Base-by-base conservation (phyloP, 116 monocot species). In the Dioscorea cayenensis region DNA sequence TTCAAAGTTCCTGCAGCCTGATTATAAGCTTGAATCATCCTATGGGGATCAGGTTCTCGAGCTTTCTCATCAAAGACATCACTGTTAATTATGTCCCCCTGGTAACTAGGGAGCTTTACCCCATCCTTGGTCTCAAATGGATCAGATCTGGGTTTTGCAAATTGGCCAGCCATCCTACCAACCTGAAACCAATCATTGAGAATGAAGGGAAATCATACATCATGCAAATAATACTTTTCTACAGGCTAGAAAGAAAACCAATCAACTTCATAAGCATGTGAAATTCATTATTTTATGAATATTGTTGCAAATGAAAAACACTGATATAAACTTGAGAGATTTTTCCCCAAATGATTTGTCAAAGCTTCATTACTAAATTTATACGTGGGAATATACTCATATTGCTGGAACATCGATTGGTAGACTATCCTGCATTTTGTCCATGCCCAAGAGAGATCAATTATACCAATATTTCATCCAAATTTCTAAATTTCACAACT, bases 81-180 rank as follows among this genome's bases (percentile, higher is more conserved):
- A 52, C 67, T 66, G 51, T 92, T 92, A 19, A 92, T 88, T 36
- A 78, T 92, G 72, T 92, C 92, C 18, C 92, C 92, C 67, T 79
- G 78, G 65, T 92, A 90, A 50, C 70, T 71, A 59, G 91, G 91
- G 49, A 92, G 88, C 36, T 49, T 83, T 38, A 92, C 70, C 20
- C 85, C 83, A 61, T 88, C 81, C 49, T 36, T 80, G 0, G 70
- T 84, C 76, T 92, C 92, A 73, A 76, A 79, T 28, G 82, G 67
- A 62, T 79, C 88, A 17, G 91, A 87, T 77, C 91, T 80, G 7
- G 91, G 91, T 66, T 91, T 87, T 17, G 88, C 83, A 72, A 92
- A 92, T 67, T 92, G 88, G 19, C 85, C 88, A 23, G 88, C 92
- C 80, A 92, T 92, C 63, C 92, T 85, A 50, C 88, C 92, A 75